Percentiles rank a stretch among this genome's conserved stretches.
Evolutionary conservation across 148 eudicot species (phyloP).

Genomic region (Fagopyrum homotropicum): DNA sequence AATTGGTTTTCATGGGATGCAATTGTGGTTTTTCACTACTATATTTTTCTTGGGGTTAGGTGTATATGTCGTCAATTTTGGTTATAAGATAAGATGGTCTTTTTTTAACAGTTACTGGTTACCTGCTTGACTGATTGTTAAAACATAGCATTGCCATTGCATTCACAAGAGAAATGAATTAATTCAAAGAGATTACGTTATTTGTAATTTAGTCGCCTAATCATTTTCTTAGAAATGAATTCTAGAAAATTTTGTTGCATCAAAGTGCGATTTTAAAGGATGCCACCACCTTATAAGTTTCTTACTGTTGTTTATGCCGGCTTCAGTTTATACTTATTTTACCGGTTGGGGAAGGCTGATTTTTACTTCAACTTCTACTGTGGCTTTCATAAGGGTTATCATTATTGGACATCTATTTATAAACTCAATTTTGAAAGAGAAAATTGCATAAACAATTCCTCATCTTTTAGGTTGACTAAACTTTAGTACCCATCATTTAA

Average conservation of each 20-base stretch:
- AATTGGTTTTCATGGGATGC: neutral
- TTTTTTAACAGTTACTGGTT: neutral
- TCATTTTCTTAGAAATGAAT: neutral
- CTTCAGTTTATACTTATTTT: neutral
- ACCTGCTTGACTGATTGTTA: neutral
- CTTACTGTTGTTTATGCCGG: neutral
- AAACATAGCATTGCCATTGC: neutral
- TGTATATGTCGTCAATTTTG: neutral
- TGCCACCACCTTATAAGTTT: neutral
- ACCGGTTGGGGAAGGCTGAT: neutral
- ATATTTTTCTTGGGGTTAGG: neutral
- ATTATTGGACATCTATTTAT: neutral
- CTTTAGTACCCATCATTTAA: too few species aligned
- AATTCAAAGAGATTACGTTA: neutral
- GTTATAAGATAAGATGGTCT: neutral
- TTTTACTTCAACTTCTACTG: neutral
- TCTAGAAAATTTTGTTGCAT: neutral
- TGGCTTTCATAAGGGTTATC: neutral
- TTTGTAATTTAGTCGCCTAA: neutral
- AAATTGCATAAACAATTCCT: too few species aligned
- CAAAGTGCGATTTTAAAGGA: neutral
- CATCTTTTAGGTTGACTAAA: too few species aligned
- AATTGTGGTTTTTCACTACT: neutral
- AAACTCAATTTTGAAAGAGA: neutral
- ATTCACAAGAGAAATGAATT: neutral